Evolutionary conservation across 805 yeast genomes (phyloP).

Genomic region (Ogataea ramenticola): DNA sequence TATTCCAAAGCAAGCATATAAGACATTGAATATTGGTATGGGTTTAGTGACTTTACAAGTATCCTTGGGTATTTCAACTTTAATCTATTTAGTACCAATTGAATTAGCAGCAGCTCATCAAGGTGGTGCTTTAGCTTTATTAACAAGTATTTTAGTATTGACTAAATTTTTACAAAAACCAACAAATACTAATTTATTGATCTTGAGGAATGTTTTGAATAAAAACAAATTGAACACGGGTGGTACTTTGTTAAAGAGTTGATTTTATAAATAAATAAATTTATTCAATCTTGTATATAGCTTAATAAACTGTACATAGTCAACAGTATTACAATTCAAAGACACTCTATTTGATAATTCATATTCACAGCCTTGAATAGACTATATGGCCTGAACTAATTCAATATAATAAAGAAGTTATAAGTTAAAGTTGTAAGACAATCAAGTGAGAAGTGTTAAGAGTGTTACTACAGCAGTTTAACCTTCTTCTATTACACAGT

Average conservation of each 20-base stretch:
- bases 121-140: constrained; percentile 88
- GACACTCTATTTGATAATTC: too few species aligned
- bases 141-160: constrained; percentile 69
- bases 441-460: too few species aligned
- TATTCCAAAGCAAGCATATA: constrained; percentile 52
- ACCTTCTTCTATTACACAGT: too few species aligned
- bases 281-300: too few species aligned
- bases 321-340: too few species aligned
- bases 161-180: constrained; percentile 55
- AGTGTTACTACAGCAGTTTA: too few species aligned
- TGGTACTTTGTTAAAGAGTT: neutral
- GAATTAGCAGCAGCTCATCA: constrained; percentile 94
- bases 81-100: constrained; percentile 83
- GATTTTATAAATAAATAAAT: too few species aligned
- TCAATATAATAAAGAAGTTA: too few species aligned
- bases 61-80: constrained; percentile 77
- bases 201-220: constrained; percentile 21
- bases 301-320: too few species aligned
- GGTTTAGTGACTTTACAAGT: constrained; percentile 84
- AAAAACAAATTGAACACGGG: constrained; percentile 2
- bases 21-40: constrained; percentile 58
- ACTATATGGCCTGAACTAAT: too few species aligned
- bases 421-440: too few species aligned
- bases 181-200: constrained; percentile 23
- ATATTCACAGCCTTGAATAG: too few species aligned